Percentiles rank a stretch among this genome's conserved stretches.
Evolutionary conservation across 2,329 filamentous ascomycete genomes (phyloP).

Genomic region (Parastagonospora nodorum): DNA sequence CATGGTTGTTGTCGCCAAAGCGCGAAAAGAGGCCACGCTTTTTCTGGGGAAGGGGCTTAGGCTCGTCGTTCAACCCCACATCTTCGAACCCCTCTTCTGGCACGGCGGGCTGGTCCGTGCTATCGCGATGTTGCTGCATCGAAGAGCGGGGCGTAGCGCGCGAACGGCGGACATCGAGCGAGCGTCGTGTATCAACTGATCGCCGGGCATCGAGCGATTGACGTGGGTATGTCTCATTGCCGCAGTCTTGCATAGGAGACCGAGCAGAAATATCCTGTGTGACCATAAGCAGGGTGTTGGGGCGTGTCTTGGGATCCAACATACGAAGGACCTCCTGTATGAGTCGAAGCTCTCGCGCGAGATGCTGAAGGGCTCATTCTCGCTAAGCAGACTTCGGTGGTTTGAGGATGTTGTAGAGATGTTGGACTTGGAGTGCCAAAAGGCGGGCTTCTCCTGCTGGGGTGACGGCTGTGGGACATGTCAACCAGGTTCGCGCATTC

Average conservation of each 20-base stretch:
- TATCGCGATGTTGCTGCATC: constrained; percentile 62
- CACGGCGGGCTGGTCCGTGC: constrained; percentile 55
- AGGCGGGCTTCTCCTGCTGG: constrained; percentile 79
- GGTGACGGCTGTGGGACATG: constrained; percentile 68
- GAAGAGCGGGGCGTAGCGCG: constrained; percentile 67
- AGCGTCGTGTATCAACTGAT: constrained; percentile 76
- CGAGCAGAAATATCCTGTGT: constrained; percentile 86
- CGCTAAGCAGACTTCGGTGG: constrained; percentile 69
- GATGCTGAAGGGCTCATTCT: constrained; percentile 93
- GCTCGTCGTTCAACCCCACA: constrained; percentile 81
- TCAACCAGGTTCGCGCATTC: constrained; percentile 17
- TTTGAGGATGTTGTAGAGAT: constrained; percentile 59
- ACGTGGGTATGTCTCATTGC: constrained; percentile 61
- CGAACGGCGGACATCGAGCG: constrained; percentile 51
- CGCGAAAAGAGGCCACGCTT: constrained; percentile 81
- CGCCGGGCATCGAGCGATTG: constrained; percentile 63
- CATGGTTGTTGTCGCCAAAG: constrained; percentile 66
- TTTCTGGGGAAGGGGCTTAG: constrained; percentile 64
- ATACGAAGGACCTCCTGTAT: constrained; percentile 91
- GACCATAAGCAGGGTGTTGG: constrained; percentile 36
- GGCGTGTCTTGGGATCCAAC: constrained; percentile 41
- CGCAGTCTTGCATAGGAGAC: constrained; percentile 70
- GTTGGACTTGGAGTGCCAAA: constrained; percentile 66
- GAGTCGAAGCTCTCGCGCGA: constrained; percentile 97
- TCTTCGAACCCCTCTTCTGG: constrained; percentile 89